A percentile compares a stretch with the other conserved stretches of the same genome.
Evolutionary conservation across 352 stramenopile species (phyloP).

Genomic region (Globisporangium cystogenes): DNA sequence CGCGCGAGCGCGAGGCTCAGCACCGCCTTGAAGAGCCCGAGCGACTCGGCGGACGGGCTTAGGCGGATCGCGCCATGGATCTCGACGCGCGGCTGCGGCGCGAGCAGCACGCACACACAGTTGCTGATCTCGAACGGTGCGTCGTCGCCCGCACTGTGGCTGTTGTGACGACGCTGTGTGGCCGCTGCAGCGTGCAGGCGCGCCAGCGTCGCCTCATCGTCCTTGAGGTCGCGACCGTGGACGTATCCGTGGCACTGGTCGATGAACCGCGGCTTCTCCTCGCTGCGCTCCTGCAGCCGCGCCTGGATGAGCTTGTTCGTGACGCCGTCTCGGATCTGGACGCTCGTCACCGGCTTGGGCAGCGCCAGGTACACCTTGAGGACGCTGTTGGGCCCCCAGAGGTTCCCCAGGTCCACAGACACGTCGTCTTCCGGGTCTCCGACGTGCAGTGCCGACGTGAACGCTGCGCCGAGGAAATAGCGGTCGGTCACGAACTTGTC

Average conservation of each 20-base stretch:
- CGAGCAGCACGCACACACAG: slow-evolving; percentile 44
- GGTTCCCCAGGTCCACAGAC: slow-evolving; percentile 18
- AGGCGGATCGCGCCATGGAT: slow-evolving; percentile 33
- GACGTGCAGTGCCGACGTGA: slow-evolving; percentile 18
- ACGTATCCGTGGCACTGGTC: slow-evolving; percentile 60
- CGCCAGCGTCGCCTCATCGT: slow-evolving; percentile 27
- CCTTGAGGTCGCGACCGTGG: slow-evolving; percentile 20
- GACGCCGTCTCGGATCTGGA: slow-evolving; percentile 35
- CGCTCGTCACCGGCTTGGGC: slow-evolving; percentile 15
- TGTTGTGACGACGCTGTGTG: slow-evolving; percentile 4
- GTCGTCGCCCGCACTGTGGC: neutral
- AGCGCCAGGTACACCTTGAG: slow-evolving; percentile 52
- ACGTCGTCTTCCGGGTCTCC: slow-evolving; percentile 13
- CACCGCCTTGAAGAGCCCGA: slow-evolving; percentile 29
- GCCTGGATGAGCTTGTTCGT: slow-evolving; percentile 34
- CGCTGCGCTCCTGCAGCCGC: slow-evolving; percentile 21
- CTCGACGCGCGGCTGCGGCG: slow-evolving; percentile 31
- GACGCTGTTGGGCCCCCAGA: slow-evolving; percentile 39
- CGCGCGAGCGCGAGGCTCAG: slow-evolving; percentile 13
- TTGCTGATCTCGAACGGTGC: slow-evolving; percentile 25
- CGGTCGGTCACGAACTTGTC: slow-evolving; percentile 38
- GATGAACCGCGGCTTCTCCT: slow-evolving; percentile 39
- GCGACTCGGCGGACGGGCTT: slow-evolving; percentile 14
- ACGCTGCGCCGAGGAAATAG: slow-evolving; percentile 32
- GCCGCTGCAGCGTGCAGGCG: slow-evolving; percentile 20